Percentiles rank a stretch among this genome's conserved stretches.
Evolutionary conservation across 306 rosid genomes (phyloP).

Genomic region (Dalbergia cultrata): DNA sequence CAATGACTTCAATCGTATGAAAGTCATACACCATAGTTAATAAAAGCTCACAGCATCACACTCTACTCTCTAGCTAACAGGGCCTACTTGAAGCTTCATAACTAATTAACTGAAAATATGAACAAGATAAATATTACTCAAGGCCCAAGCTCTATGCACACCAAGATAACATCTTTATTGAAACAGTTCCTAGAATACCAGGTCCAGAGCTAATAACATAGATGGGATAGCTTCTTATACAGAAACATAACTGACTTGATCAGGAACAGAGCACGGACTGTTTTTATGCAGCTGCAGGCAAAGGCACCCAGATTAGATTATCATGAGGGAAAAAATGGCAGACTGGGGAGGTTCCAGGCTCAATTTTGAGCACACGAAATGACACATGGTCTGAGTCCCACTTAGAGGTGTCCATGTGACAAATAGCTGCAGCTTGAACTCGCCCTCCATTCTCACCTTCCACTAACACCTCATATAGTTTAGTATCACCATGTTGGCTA

Average conservation of each 20-base stretch:
- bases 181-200: conserved; percentile 4
- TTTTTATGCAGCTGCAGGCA: conserved; percentile 20
- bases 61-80: too few relatives aligned
- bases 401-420: conserved; percentile 86
- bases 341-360: conserved; percentile 69
- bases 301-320: conserved; percentile 69
- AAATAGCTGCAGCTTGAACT: conserved; percentile 70
- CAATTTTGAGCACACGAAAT: conserved; percentile 61
- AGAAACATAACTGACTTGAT: conserved; percentile 2
- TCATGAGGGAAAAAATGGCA: conserved; percentile 82
- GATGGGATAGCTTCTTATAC: neutral
- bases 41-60: neutral
- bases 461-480: conserved; percentile 59
- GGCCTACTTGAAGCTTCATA: neutral
- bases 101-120: neutral
- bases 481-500: conserved; percentile 58
- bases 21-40: neutral
- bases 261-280: neutral
- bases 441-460: conserved; percentile 65
- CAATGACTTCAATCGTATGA: too few relatives aligned
- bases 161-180: conserved; percentile 1
- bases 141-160: neutral
- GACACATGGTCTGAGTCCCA: conserved; percentile 72
- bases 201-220: conserved; percentile 13
- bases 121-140: neutral